A percentile compares a stretch with the other conserved stretches of the same genome.
Evolutionary conservation across 202 grass and related monocot species (phyloP).

Genomic region (Setaria italica): DNA sequence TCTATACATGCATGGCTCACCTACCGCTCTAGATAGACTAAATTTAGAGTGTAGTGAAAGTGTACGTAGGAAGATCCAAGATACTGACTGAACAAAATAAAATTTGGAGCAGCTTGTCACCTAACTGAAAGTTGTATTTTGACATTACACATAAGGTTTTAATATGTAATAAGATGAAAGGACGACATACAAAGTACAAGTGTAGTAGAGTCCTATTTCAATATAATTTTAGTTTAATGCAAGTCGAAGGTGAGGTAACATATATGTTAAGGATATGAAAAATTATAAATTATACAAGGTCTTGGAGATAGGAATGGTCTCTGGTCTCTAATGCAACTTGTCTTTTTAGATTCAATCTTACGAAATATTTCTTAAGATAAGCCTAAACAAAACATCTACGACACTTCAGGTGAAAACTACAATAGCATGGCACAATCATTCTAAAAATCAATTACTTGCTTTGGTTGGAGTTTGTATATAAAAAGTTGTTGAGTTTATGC

Average conservation of each 20-base stretch:
- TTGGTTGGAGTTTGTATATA: neutral
- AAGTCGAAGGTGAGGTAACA: neutral
- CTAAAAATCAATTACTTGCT: neutral
- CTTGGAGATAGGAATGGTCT: neutral
- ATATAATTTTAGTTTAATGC: neutral
- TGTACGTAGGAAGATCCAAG: slow-evolving; percentile 21
- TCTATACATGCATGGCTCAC: slow-evolving; percentile 45
- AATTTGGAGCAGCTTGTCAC: slow-evolving; percentile 8
- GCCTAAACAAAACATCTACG: neutral
- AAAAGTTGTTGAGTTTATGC: neutral
- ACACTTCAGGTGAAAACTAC: neutral
- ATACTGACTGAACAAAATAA: slow-evolving; percentile 7
- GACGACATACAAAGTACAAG: neutral
- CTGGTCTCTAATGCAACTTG: neutral
- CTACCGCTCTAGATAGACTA: slow-evolving; percentile 44
- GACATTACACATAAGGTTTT: neutral
- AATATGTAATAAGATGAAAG: neutral
- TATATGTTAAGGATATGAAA: neutral
- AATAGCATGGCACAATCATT: neutral
- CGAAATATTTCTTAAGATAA: neutral
- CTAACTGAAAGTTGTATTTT: slow-evolving; percentile 17
- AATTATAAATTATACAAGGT: neutral
- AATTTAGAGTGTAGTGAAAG: slow-evolving; percentile 29
- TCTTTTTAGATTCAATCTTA: neutral
- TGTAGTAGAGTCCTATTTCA: neutral